These are phyloP conservation scores for Euptelea pleiosperma DNA, from an alignment of 164 flowering plant genomes.

Conservation along the genomic window DNA sequence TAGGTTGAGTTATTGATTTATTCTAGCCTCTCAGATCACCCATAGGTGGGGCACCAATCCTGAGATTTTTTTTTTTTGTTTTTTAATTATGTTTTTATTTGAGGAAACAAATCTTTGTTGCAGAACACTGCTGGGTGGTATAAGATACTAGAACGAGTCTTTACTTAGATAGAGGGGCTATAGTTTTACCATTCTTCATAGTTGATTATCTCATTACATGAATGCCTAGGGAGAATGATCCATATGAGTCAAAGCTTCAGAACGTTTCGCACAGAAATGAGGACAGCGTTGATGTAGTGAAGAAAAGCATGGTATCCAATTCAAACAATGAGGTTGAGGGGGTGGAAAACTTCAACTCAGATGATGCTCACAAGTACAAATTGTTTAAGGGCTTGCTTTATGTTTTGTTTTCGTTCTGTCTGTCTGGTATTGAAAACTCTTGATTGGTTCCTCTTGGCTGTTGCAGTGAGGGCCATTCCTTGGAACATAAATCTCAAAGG, in stretches of 20 bases:
- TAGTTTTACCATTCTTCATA: neutral
- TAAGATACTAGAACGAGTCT: neutral
- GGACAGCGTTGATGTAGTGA: conserved; percentile 10
- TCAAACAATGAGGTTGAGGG: conserved; percentile 19
- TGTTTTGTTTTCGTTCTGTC: neutral
- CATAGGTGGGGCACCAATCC: neutral
- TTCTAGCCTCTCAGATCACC: neutral
- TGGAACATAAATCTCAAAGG: conserved; percentile 26
- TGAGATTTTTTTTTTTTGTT: neutral
- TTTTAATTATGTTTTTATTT: neutral
- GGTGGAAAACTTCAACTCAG: conserved; percentile 18
- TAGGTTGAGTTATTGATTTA: neutral
- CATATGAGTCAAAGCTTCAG: conserved; percentile 10
- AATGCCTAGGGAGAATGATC: conserved; percentile 27
- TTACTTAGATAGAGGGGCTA: neutral
- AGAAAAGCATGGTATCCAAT: conserved; percentile 18
- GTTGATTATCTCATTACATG: conserved; percentile 1
- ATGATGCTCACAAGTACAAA: conserved; percentile 13
- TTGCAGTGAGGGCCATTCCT: conserved; percentile 36
- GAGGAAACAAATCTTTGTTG: neutral
- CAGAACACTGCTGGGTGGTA: neutral
- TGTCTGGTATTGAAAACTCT: neutral
- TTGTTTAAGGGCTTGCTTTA: neutral
- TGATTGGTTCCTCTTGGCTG: conserved; percentile 19
- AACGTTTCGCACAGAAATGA: neutral